Percentiles rank a stretch among this genome's conserved stretches.
Conservation (phyloP, 2,329 filamentous ascomycete genomes). For the Reticulascus tulasneorum region DNA sequence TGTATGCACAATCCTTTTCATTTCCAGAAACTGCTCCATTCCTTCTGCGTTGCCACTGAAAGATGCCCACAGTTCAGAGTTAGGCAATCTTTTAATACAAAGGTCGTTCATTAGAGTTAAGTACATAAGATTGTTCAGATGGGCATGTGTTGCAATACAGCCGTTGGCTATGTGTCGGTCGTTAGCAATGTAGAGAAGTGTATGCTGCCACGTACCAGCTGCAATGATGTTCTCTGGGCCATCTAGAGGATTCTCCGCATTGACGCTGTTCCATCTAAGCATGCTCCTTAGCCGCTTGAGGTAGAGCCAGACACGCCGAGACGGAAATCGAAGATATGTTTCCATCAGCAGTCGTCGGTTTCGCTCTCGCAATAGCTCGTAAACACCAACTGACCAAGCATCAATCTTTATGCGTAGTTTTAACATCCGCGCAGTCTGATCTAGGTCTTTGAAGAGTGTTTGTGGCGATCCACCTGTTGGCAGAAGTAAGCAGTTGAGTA, state of each 20-base stretch:
- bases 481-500: background rate
- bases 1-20: background rate
- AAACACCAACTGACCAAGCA: slow-evolving; percentile 19
- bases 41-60: background rate
- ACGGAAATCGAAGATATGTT: slow-evolving; percentile 19
- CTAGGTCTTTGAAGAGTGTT: slow-evolving; percentile 18
- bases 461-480: slow-evolving; percentile 19
- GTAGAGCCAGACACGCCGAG: slow-evolving; percentile 19
- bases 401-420: slow-evolving; percentile 25
- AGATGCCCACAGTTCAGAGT: background rate
- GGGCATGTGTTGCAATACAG: background rate
- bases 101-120: background rate
- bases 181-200: background rate
- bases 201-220: background rate
- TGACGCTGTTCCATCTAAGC: too few relatives aligned
- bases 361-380: slow-evolving; percentile 18
- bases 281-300: background rate
- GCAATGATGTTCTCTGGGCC: background rate
- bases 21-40: background rate
- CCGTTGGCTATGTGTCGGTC: background rate
- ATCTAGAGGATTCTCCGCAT: background rate
- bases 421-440: slow-evolving; percentile 19
- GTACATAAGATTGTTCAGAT: background rate
- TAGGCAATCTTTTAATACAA: background rate
- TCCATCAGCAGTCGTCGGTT: slow-evolving; percentile 17